Base-by-base conservation (phyloP, 1,284 basidiomycete species). In the Tilletia horrida region DNA sequence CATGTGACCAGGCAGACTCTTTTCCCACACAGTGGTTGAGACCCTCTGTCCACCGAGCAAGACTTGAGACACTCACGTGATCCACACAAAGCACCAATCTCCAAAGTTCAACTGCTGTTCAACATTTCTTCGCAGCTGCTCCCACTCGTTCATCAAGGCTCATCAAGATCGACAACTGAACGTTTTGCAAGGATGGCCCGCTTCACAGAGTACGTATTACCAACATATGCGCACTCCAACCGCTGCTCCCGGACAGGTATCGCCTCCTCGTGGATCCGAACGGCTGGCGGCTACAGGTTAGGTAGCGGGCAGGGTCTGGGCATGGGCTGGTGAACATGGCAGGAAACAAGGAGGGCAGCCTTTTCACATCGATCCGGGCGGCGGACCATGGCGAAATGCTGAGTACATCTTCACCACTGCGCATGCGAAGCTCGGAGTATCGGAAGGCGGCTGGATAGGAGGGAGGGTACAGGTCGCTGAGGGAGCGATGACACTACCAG, bases 191-290 rank as follows among this genome's bases (percentile, higher is more conserved):
- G n/a, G 25, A 62, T 62, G 61, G 61, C 14, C 7, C 61, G 61
- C 61, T 62, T 62, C 61, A 62, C 61, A 42, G 61, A 62, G 43
- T 62, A 23, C 31, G 42, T 62, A 59, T 35, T 8, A 40, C n/a
- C 6, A 40, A 11, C 35, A 40, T 11, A 6, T 40, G 35, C 35
- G 35, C 4, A 40, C 27, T 35, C 18, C 55, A 29, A 7, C 23
- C 18, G 11, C 1, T 25, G 3, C 50, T 16, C 50, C n/a, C 23
- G 50, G 50, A 25, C 47, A 25, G 47, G 47, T 25, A 48, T 48
- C 47, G 18, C 23, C 47, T n/a, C 23, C 52, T 16, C 9, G 52
- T 16, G 45, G 16, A 48, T 18, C 18, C 6, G 7, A 23, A 6
- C 21, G 45, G 45, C 45, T 7, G 45, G 6, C 4, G 16, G 45